Base-by-base conservation (phyloP, 176 grass and related monocot genomes). In the Avena atlantica region DNA sequence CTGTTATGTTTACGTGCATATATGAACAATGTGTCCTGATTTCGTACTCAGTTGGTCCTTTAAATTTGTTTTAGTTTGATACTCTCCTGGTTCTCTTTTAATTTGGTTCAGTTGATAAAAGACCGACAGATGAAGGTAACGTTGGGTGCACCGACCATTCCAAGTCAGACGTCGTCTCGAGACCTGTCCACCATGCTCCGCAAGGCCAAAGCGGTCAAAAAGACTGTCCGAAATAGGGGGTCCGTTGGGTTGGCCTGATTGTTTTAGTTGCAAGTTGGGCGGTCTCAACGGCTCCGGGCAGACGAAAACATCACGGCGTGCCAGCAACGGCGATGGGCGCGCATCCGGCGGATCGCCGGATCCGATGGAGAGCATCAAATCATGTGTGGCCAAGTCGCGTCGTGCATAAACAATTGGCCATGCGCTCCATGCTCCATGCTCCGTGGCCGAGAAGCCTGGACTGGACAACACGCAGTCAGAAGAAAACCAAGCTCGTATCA, bases 271-370 rank as follows among this genome's bases (percentile, higher is more conserved):
- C 71, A 74, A 74, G 45, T 74, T 74, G 45, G 21, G 2, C 19
- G n/a, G 2, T 12, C 2, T 75, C 72, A 27, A 51, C 72, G 47
- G 45, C 12, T 75, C 48, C 40, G 40, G 40, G 1, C 5, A 42
- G 40, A 42, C 5, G 5, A 42, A 40, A 40, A 42, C 40, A 42
- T 5, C 40, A 42, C 21, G 21, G 44, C 45, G 71, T 21, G 6
- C 42, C n/a, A 0, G 44, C 71, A 24, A 74, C 21, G 44, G 44
- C 11, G n/a, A 34, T 34, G 31, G 31, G 31, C 3, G 31, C 31
- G 31, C 31, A 49, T 8, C 36, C 68, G 68, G 68, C 37, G 45
- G 72, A 75, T 51, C 68, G 68, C 36, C 37, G 45, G 72, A 75
- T 51, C 72, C 47, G 72, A 27, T 51, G 12, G n/a, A 16, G 13